These are phyloP conservation scores for Glaciozyma antarctica DNA, from an alignment of 768 basidiomycete species.

Conservation along the genomic window DNA sequence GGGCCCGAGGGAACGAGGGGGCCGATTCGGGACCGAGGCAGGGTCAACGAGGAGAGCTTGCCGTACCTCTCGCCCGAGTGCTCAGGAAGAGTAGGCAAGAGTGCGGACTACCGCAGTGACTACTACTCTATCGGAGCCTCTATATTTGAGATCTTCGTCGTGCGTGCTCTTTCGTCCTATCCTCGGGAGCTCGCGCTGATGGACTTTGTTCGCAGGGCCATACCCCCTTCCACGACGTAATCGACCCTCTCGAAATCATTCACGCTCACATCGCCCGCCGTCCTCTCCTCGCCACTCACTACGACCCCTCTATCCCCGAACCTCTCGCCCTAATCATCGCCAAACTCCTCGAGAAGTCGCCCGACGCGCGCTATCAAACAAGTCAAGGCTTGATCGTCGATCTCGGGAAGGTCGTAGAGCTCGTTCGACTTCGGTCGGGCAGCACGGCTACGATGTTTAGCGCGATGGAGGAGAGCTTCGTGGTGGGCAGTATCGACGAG, in stretches of 20 bases:
- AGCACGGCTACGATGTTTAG: background rate
- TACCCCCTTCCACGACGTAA: background rate
- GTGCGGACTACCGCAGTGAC: conserved; percentile 13
- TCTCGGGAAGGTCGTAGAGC: conserved; percentile 14
- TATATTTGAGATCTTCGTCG: conserved; percentile 23
- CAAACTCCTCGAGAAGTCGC: conserved; percentile 28
- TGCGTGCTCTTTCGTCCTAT: conserved; percentile 7
- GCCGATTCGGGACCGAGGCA: conserved; percentile 21
- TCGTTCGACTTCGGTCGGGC: background rate
- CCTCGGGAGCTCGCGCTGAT: background rate
- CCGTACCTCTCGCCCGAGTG: conserved; percentile 29
- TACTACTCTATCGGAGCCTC: conserved; percentile 24
- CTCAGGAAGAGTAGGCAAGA: conserved; percentile 11
- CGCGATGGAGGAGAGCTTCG: conserved; percentile 1
- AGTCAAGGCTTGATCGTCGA: conserved; percentile 22
- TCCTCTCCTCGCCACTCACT: background rate
- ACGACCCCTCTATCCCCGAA: conserved; percentile 17
- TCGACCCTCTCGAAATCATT: conserved; percentile 26
- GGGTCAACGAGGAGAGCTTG: conserved; percentile 26
- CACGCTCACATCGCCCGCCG: conserved; percentile 23
- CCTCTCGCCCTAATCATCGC: conserved; percentile 20
- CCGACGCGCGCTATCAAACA: conserved; percentile 25
- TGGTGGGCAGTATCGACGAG: conserved; percentile 21
- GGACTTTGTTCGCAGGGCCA: too few species aligned
- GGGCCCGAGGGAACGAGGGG: background rate